Percentiles rank a stretch among this genome's conserved stretches.
These are phyloP conservation scores for Fusarium tjaetaba DNA, from an alignment of 2,329 filamentous ascomycete species.

Conservation along the genomic window DNA sequence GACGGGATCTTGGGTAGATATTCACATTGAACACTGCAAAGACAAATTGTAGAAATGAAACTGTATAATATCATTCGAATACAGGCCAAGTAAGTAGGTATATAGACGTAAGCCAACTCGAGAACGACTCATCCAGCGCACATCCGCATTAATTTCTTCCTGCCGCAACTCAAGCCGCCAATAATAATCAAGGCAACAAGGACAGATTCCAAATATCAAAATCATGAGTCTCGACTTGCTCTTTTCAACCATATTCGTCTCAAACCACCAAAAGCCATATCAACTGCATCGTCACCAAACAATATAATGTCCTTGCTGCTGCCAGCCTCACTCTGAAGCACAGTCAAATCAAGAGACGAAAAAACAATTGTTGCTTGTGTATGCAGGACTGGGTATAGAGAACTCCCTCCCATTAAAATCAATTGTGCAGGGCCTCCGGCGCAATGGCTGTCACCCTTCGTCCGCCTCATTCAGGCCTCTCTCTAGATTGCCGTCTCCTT, in stretches of 20 bases:
- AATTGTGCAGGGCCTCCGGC: background rate
- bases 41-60: background rate
- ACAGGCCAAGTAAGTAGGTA: background rate
- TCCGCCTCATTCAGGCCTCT: constrained; percentile 33
- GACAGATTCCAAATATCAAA: background rate
- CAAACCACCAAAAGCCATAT: constrained; percentile 18
- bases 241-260: constrained; percentile 17
- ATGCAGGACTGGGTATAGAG: constrained; percentile 25
- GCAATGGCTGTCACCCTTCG: constrained; percentile 12
- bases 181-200: background rate
- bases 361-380: constrained; percentile 13
- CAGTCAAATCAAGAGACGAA: constrained; percentile 1
- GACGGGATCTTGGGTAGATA: background rate
- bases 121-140: background rate
- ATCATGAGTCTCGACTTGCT: background rate
- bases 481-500: constrained; percentile 33
- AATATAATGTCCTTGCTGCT: background rate
- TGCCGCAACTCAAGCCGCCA: background rate
- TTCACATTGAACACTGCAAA: background rate
- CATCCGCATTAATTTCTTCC: constrained; percentile 10
- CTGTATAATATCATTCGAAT: background rate
- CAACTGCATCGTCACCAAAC: constrained; percentile 3
- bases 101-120: constrained; percentile 5
- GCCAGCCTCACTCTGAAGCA: constrained; percentile 30
- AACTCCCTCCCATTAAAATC: constrained; percentile 8